Conservation (phyloP, 75 land plant species). For the Cunninghamia lanceolata region DNA sequence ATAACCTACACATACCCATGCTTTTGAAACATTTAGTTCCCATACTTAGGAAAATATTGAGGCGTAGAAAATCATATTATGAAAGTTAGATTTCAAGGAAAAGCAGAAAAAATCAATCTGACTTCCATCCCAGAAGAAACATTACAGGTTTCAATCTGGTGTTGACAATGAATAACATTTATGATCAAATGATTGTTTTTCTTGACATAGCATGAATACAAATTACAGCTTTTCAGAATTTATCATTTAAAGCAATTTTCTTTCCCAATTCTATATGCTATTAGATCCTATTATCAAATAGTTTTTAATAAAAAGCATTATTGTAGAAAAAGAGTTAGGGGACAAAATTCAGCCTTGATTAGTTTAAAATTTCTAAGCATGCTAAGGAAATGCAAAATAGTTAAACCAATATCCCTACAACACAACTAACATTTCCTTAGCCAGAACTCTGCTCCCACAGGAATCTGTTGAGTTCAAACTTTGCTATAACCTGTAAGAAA, state of each 20-base stretch:
- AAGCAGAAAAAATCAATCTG: background rate
- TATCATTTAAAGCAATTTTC: background rate
- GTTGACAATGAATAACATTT: background rate
- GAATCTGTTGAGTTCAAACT: background rate
- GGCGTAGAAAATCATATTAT: background rate
- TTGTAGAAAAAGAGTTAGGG: background rate
- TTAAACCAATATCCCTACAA: background rate
- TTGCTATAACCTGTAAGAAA: background rate
- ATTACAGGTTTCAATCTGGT: background rate
- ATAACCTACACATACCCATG: background rate
- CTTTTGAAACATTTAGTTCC: background rate
- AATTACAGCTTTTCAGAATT: background rate
- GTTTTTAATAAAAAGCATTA: background rate
- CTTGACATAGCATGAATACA: background rate
- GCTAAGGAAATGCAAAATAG: background rate
- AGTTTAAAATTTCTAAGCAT: background rate
- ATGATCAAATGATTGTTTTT: background rate
- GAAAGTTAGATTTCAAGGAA: background rate
- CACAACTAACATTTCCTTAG: background rate
- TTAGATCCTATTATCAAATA: background rate
- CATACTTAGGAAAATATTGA: background rate
- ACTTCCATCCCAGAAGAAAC: background rate
- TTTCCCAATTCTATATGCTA: background rate
- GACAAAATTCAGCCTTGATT: background rate
- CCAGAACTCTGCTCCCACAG: background rate